Evolutionary conservation across 805 yeast species (phyloP).

Genomic region (Suhomyces xylopsoci): DNA sequence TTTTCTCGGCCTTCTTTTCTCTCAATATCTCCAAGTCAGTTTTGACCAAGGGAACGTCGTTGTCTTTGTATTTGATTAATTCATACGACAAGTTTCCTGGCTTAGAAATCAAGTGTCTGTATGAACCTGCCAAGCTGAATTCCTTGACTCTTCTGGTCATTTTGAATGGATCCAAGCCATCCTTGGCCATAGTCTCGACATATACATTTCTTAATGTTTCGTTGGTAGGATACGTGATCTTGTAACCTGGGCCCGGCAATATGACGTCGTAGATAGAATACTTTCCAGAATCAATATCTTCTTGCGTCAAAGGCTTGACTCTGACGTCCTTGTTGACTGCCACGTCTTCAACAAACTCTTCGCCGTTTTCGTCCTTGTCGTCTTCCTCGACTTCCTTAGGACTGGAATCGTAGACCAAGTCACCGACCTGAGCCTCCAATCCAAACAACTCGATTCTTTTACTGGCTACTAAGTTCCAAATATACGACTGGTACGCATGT

Average conservation of each 20-base stretch:
- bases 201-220: constrained; percentile 57
- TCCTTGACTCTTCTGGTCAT: constrained; percentile 87
- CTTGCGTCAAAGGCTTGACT: constrained; percentile 73
- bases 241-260: constrained; percentile 96
- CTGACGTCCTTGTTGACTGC: constrained; percentile 54
- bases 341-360: constrained; percentile 69
- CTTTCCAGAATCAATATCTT: constrained; percentile 58
- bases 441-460: constrained; percentile 73
- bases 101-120: constrained; percentile 67
- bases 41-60: constrained; percentile 68
- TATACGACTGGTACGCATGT: constrained; percentile 94
- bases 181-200: constrained; percentile 69
- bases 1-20: constrained; percentile 8
- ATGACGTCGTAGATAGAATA: constrained; percentile 80
- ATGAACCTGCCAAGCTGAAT: constrained; percentile 88
- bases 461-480: constrained; percentile 89
- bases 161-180: constrained; percentile 76
- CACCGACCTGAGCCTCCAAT: constrained; percentile 69
- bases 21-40: constrained; percentile 64
- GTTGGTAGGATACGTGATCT: constrained; percentile 79
- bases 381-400: constrained; percentile 11
- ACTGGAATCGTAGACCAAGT: constrained; percentile 55
- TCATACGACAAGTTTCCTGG: constrained; percentile 64
- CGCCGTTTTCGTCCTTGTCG: constrained; percentile 50
- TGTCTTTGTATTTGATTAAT: constrained; percentile 57